Evolutionary conservation across 2,329 filamentous ascomycete species (phyloP).

Genomic region (Scopulariopsis brevicaulis): DNA sequence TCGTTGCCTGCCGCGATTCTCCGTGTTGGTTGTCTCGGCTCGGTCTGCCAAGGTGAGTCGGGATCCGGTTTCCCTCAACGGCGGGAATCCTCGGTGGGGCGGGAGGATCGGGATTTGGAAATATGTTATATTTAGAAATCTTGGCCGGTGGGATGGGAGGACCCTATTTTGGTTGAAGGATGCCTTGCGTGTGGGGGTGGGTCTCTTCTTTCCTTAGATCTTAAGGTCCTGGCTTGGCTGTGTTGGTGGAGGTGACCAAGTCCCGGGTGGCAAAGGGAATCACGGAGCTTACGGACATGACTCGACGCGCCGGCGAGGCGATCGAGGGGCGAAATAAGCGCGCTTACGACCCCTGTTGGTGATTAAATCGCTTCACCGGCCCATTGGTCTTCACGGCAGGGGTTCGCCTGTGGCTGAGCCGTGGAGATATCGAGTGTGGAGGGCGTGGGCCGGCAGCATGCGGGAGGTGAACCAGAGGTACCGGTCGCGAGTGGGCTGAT

Average conservation of each 20-base stretch:
- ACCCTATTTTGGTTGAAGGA: no score
- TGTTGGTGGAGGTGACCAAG: no score
- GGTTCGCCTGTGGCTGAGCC: not conserved
- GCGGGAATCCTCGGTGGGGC: not conserved
- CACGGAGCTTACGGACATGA: not conserved
- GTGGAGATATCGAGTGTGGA: not conserved
- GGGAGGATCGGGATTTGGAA: no score
- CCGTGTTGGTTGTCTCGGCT: not conserved
- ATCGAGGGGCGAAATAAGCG: not conserved
- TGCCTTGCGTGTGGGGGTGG: no score
- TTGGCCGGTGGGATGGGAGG: no score
- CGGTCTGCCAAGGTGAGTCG: not conserved
- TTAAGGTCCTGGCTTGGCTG: no score
- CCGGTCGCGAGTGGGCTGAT: not conserved
- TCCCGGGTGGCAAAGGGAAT: no score
- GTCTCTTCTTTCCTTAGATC: no score
- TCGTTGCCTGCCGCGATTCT: not conserved
- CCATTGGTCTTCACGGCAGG: not conserved
- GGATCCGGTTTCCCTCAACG: not conserved
- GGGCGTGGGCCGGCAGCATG: not conserved
- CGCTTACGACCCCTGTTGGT: not conserved
- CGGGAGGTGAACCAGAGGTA: not conserved
- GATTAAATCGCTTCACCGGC: not conserved
- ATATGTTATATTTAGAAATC: no score
- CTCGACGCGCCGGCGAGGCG: not conserved